A percentile compares a stretch with the other conserved stretches of the same genome.
phyloP scores from a whole-genome alignment of 1,139 yeast species.

The Ashbya aceris region DNA sequence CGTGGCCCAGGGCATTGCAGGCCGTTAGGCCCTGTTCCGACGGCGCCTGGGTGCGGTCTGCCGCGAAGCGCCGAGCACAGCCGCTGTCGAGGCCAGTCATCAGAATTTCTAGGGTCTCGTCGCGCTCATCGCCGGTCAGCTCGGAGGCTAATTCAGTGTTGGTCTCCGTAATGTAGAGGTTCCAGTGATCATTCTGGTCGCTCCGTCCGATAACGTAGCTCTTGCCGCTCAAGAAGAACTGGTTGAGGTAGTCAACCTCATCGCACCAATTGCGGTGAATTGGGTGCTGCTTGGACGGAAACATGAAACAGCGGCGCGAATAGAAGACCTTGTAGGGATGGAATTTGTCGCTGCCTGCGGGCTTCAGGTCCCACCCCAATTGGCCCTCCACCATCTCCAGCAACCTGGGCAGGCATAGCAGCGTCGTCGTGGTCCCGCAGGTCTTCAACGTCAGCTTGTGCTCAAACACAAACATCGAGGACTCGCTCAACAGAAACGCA shows the following conservation, averaged over 20 bases:
- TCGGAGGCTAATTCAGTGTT: slow-evolving; percentile 13
- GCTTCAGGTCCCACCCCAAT: slow-evolving; percentile 32
- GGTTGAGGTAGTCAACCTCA: slow-evolving; percentile 64
- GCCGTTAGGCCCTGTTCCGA: slow-evolving; percentile 31
- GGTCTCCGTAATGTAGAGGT: slow-evolving; percentile 59
- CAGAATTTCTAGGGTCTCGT: slow-evolving; percentile 79
- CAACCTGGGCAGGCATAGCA: slow-evolving; percentile 63
- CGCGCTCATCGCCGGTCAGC: slow-evolving; percentile 31
- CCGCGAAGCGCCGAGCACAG: slow-evolving; percentile 49
- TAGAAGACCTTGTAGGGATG: slow-evolving; percentile 66
- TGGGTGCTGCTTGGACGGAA: slow-evolving; percentile 74
- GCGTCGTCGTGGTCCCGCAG: slow-evolving; percentile 91
- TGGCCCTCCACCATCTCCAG: slow-evolving; percentile 42
- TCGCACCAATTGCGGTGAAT: slow-evolving; percentile 81
- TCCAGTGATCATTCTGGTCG: slow-evolving; percentile 78
- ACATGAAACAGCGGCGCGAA: slow-evolving; percentile 87
- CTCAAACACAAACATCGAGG: slow-evolving; percentile 80
- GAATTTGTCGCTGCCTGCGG: slow-evolving; percentile 17
- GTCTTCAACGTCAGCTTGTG: slow-evolving; percentile 84
- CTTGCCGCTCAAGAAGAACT: slow-evolving; percentile 49
- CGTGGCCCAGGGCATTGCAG: slow-evolving; percentile 37
- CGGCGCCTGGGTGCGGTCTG: slow-evolving; percentile 16
- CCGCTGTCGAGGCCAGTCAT: slow-evolving; percentile 75
- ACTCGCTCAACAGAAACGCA: slow-evolving; percentile 81
- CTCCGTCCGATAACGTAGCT: slow-evolving; percentile 77